Evolutionary conservation across 345 rosid species (phyloP).

Genomic region (Dipteronia sinensis): DNA sequence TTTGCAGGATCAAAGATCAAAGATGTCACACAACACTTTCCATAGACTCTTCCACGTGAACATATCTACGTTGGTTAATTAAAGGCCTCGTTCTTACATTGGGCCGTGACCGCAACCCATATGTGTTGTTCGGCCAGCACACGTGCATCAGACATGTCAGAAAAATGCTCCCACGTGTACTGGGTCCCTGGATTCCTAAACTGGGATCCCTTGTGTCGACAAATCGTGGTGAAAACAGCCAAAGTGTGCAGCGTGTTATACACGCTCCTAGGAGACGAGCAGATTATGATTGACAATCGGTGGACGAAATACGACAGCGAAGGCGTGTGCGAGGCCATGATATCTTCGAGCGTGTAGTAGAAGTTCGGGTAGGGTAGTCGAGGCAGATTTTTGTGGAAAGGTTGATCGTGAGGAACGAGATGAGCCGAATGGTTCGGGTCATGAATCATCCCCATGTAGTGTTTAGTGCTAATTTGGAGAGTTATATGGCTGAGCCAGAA

Average conservation of each 20-base stretch:
- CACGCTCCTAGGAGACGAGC: slow-evolving; percentile 33
- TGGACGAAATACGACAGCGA: slow-evolving; percentile 29
- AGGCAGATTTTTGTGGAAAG: slow-evolving; percentile 33
- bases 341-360: slow-evolving; percentile 42
- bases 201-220: slow-evolving; percentile 25
- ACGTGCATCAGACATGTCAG: slow-evolving; percentile 33
- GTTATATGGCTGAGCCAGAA: slow-evolving; percentile 29
- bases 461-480: slow-evolving; percentile 40
- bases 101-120: too few species aligned
- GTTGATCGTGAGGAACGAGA: slow-evolving; percentile 33
- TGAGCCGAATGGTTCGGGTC: slow-evolving; percentile 1
- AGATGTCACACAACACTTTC: too few species aligned
- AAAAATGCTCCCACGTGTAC: slow-evolving; percentile 44
- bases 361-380: slow-evolving; percentile 44
- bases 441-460: slow-evolving; percentile 35
- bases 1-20: too few species aligned
- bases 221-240: slow-evolving; percentile 30
- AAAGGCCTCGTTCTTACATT: too few species aligned
- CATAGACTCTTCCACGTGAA: too few species aligned
- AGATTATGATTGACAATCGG: slow-evolving; percentile 34
- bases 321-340: slow-evolving; percentile 23
- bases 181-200: slow-evolving; percentile 31
- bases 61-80: too few species aligned
- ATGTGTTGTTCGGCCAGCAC: too few species aligned
- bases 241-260: slow-evolving; percentile 31